Percentiles rank a stretch among this genome's conserved stretches.
phyloP scores from a whole-genome alignment of 106 monocot genomes.

The Dendrobium nobile region DNA sequence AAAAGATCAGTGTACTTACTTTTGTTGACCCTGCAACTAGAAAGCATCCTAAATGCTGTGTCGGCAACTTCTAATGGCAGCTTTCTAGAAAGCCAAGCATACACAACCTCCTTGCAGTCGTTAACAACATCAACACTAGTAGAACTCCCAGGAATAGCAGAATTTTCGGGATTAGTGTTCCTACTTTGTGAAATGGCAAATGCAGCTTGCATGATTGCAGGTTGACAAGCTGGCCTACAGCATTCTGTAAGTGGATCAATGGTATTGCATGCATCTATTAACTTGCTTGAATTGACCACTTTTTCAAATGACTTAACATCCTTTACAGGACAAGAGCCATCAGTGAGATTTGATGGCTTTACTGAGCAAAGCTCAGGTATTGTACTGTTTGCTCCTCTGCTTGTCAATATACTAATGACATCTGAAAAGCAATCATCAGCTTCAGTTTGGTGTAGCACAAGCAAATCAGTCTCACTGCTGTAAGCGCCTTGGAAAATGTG shows the following conservation, averaged over 20 bases:
- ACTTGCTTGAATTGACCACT: slow-evolving; percentile 73
- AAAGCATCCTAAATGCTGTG: slow-evolving; percentile 79
- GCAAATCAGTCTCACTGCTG: slow-evolving; percentile 29
- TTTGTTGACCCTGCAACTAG: slow-evolving; percentile 92
- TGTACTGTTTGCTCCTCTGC: slow-evolving; percentile 79
- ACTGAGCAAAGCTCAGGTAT: slow-evolving; percentile 70
- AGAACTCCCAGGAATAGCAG: slow-evolving; percentile 40
- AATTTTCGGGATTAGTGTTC: slow-evolving; percentile 26
- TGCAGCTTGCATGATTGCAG: slow-evolving; percentile 90
- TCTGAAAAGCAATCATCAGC: slow-evolving; percentile 90
- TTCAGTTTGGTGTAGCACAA: slow-evolving; percentile 45
- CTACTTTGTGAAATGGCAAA: slow-evolving; percentile 57
- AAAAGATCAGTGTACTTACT: slow-evolving; percentile 27
- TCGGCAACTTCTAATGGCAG: slow-evolving; percentile 61
- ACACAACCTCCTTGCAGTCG: slow-evolving; percentile 87
- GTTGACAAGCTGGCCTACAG: slow-evolving; percentile 81
- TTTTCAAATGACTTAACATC: slow-evolving; percentile 71
- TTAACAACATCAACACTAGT: slow-evolving; percentile 37
- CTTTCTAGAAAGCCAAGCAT: slow-evolving; percentile 82
- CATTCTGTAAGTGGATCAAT: slow-evolving; percentile 95
- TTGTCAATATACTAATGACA: slow-evolving; percentile 69
- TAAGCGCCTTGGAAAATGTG: slow-evolving; percentile 83
- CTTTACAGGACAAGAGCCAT: slow-evolving; percentile 84
- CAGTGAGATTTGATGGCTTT: slow-evolving; percentile 65
- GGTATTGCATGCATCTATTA: slow-evolving; percentile 75